Percentiles rank a stretch among this genome's conserved stretches.
These are phyloP conservation scores for Brassica rapa DNA, from an alignment of 345 rosid species.

Conservation along the genomic window DNA sequence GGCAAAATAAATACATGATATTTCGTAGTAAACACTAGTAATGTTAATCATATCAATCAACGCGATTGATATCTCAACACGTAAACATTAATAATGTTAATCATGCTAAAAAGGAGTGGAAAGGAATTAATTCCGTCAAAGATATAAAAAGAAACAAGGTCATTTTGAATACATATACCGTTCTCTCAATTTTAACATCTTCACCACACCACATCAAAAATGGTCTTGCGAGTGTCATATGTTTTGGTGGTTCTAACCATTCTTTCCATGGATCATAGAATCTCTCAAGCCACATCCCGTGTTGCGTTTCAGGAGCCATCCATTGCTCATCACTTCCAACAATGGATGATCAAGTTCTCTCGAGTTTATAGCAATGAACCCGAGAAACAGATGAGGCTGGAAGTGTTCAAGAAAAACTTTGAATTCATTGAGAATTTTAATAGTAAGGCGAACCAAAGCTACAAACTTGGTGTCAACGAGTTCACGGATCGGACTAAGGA, in stretches of 20 bases:
- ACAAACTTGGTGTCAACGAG: conserved; percentile 14
- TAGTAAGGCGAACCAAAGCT: conserved; percentile 39
- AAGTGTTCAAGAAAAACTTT: conserved; percentile 41
- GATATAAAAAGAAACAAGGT: not conserved
- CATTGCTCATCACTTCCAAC: conserved; percentile 22
- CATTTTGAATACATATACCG: not conserved
- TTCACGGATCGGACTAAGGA: not conserved
- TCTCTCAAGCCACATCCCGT: conserved; percentile 22
- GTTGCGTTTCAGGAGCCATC: conserved; percentile 3
- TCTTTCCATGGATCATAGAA: conserved; percentile 5
- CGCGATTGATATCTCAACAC: not conserved
- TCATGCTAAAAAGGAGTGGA: not conserved
- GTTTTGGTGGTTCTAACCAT: not conserved
- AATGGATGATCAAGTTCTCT: conserved; percentile 37
- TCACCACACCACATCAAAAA: conserved; percentile 1
- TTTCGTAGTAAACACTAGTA: not conserved
- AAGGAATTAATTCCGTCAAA: not conserved
- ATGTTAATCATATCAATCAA: not conserved
- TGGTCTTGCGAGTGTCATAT: conserved; percentile 4
- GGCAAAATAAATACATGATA: not conserved
- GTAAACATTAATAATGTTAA: not conserved
- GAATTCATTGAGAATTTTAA: conserved; percentile 44
- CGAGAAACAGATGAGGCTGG: conserved; percentile 37
- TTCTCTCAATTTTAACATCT: not conserved
- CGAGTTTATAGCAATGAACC: conserved; percentile 31